Conservation (phyloP, 768 basidiomycete species). For the Harrya chromipes region DNA sequence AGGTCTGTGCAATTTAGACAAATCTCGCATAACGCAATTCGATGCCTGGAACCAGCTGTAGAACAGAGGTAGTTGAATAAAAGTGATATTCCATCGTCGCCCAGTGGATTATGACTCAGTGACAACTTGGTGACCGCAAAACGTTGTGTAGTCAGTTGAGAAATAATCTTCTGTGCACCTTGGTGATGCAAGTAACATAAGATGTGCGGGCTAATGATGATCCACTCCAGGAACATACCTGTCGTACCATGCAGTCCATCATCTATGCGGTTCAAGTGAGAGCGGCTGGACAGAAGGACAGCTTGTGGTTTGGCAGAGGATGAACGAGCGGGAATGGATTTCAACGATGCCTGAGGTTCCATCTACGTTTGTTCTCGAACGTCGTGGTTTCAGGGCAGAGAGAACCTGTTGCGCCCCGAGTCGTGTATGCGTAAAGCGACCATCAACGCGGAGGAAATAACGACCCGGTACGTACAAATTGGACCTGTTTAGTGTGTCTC, state of each 20-base stretch:
- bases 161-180: constrained; percentile 56
- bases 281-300: constrained; percentile 12
- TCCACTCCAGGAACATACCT: constrained; percentile 12
- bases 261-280: constrained; percentile 16
- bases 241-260: constrained; percentile 22
- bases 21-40: constrained; percentile 45
- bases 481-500: background rate
- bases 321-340: background rate
- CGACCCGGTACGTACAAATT: constrained; percentile 4
- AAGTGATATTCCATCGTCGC: constrained; percentile 51
- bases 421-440: background rate
- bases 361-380: constrained; percentile 6
- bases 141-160: constrained; percentile 41
- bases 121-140: constrained; percentile 46
- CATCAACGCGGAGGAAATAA: background rate
- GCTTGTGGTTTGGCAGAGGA: constrained; percentile 1
- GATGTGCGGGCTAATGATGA: background rate
- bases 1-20: constrained; percentile 53
- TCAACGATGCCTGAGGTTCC: constrained; percentile 9
- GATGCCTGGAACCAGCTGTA: constrained; percentile 42
- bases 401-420: background rate
- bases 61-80: constrained; percentile 58
- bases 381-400: background rate
- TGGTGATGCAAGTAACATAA: constrained; percentile 1
- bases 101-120: constrained; percentile 54